phyloP scores from a whole-genome alignment of 495 filamentous ascomycete genomes.

The Penicillium longicatenatum region DNA sequence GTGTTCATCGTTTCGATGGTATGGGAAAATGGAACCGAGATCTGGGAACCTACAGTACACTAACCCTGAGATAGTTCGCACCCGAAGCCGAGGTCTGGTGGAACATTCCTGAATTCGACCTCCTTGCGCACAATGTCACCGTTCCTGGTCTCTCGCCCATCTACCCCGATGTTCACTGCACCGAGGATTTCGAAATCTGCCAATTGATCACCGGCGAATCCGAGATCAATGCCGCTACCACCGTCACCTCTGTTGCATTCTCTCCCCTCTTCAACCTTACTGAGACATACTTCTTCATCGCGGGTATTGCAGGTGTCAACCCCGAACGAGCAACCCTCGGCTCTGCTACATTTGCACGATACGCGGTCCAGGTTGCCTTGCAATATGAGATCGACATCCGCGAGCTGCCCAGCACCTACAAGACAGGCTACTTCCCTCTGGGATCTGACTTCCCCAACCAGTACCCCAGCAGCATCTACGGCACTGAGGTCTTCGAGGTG shows the following conservation, averaged over 20 bases:
- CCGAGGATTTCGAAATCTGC: slow-evolving; percentile 57
- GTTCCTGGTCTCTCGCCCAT: slow-evolving; percentile 66
- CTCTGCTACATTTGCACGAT: slow-evolving; percentile 66
- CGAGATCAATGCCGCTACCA: slow-evolving; percentile 75
- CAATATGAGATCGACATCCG: slow-evolving; percentile 76
- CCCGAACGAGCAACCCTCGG: slow-evolving; percentile 64
- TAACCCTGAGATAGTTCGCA: slow-evolving; percentile 51
- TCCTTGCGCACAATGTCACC: slow-evolving; percentile 65
- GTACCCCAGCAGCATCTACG: slow-evolving; percentile 67
- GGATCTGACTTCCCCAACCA: slow-evolving; percentile 54
- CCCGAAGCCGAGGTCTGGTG: slow-evolving; percentile 72
- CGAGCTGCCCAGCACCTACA: slow-evolving; percentile 65
- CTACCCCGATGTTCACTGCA: slow-evolving; percentile 67
- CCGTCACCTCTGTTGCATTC: slow-evolving; percentile 59
- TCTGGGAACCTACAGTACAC: background rate
- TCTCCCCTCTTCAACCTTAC: slow-evolving; percentile 65
- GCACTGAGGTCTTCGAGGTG: slow-evolving; percentile 77
- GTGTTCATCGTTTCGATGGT: slow-evolving; percentile 74
- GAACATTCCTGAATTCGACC: slow-evolving; percentile 58
- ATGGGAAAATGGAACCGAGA: slow-evolving; percentile 14
- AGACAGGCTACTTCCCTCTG: slow-evolving; percentile 67
- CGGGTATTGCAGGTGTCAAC: slow-evolving; percentile 73
- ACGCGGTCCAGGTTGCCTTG: slow-evolving; percentile 69
- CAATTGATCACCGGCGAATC: slow-evolving; percentile 60
- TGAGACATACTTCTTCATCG: slow-evolving; percentile 69